A percentile compares a stretch with the other conserved stretches of the same genome.
These are phyloP conservation scores for Lactarius hatsudake DNA, from an alignment of 768 basidiomycete species.

Conservation along the genomic window DNA sequence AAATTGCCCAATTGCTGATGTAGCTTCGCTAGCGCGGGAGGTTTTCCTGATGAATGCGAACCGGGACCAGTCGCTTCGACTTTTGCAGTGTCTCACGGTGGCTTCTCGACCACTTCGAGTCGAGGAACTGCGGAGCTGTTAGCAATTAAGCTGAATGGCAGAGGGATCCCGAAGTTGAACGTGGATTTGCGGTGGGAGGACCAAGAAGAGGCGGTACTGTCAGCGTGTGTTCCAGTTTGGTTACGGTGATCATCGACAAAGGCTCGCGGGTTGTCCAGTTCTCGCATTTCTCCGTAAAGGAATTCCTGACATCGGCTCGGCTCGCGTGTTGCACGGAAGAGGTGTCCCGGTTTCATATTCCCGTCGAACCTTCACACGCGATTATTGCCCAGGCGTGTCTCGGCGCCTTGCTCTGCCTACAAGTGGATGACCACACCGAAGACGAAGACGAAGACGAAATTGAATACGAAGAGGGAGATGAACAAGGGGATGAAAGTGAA, in stretches of 20 bases:
- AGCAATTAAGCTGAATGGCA: neutral
- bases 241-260: no score
- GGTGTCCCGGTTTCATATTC: neutral
- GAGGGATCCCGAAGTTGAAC: neutral
- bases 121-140: neutral
- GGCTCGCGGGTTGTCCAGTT: no score
- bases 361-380: neutral
- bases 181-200: neutral
- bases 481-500: no score
- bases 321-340: neutral
- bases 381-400: slow-evolving; percentile 1
- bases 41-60: no score
- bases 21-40: no score
- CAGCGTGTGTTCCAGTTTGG: no score
- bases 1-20: no score
- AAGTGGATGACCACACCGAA: neutral
- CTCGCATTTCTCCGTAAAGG: no score
- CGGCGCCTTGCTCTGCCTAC: neutral
- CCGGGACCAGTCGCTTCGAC: neutral
- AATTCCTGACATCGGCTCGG: neutral
- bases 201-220: neutral
- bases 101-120: neutral
- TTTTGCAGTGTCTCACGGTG: neutral
- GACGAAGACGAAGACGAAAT: neutral
- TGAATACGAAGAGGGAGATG: no score